Percentiles rank a stretch among this genome's conserved stretches.
phyloP scores from a whole-genome alignment of 495 filamentous ascomycete genomes.

The Neurospora intermedia region DNA sequence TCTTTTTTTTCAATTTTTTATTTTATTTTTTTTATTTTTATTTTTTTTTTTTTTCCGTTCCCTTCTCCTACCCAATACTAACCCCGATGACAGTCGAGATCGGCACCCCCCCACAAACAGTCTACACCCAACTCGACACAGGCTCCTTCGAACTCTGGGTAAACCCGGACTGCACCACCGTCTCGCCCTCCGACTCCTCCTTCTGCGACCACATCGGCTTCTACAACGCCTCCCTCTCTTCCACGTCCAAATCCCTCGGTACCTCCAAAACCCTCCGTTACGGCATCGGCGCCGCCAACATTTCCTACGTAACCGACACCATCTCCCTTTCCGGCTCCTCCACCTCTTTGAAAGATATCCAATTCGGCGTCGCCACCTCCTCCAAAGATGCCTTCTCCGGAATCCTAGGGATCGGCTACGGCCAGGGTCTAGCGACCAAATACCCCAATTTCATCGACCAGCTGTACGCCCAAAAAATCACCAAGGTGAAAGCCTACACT shows the following conservation, averaged over 20 bases:
- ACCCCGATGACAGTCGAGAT: conserved; percentile 27
- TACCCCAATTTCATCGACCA: conserved; percentile 39
- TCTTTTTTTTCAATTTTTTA: not conserved
- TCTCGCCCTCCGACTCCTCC: conserved; percentile 24
- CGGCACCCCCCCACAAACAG: conserved; percentile 35
- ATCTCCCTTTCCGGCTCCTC: conserved; percentile 30
- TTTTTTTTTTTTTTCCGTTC: no score
- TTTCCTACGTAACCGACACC: conserved; percentile 34
- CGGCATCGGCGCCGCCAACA: conserved; percentile 34
- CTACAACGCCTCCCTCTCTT: conserved; percentile 29
- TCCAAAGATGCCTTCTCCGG: conserved; percentile 28
- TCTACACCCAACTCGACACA: conserved; percentile 39
- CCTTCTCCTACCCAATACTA: no score
- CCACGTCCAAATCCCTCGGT: conserved; percentile 20
- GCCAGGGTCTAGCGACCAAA: conserved; percentile 26
- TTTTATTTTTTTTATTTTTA: no score
- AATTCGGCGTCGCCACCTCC: conserved; percentile 34
- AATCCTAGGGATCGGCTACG: conserved; percentile 38
- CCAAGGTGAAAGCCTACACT: conserved; percentile 35
- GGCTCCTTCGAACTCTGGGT: conserved; percentile 44
- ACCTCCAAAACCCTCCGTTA: conserved; percentile 29
- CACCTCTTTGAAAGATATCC: conserved; percentile 24
- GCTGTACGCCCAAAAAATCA: conserved; percentile 28
- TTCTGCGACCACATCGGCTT: conserved; percentile 34
- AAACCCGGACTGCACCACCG: conserved; percentile 34